phyloP scores from a whole-genome alignment of 2,329 filamentous ascomycete genomes.

The Phialemonium atrogriseum region DNA sequence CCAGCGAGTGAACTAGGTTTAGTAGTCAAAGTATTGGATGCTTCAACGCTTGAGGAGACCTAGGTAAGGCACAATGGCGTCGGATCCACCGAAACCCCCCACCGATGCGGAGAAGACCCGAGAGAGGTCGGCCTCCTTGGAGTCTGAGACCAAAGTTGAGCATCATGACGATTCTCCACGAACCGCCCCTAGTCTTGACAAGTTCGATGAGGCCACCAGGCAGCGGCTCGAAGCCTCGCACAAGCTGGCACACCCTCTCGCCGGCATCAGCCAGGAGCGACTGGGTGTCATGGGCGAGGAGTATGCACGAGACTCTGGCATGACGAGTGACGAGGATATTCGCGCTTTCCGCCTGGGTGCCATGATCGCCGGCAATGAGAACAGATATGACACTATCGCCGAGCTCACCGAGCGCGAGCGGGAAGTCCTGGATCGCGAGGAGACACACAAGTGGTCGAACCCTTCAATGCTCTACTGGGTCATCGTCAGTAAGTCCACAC shows the following conservation, averaged over 20 bases:
- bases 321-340: constrained; percentile 46
- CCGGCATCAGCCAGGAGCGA: constrained; percentile 31
- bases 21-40: no score
- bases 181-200: neutral
- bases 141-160: constrained; percentile 5
- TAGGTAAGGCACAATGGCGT: no score
- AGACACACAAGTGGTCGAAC: constrained; percentile 61
- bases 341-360: constrained; percentile 53
- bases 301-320: constrained; percentile 47
- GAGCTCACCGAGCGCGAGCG: constrained; percentile 52
- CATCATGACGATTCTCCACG: constrained; percentile 6
- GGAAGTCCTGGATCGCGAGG: constrained; percentile 49
- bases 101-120: constrained; percentile 8
- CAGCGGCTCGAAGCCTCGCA: constrained; percentile 25
- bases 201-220: constrained; percentile 14
- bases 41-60: no score
- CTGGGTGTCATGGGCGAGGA: constrained; percentile 47
- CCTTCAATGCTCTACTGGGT: constrained; percentile 57
- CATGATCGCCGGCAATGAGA: constrained; percentile 44
- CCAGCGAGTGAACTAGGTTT: no score
- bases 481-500: constrained; percentile 36
- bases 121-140: constrained; percentile 8
- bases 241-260: constrained; percentile 32
- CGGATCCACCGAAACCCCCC: no score
- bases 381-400: constrained; percentile 38